These are phyloP conservation scores for Chytriomyces confervae DNA, from an alignment of 192 early-diverging fungal genomes.

Conservation along the genomic window DNA sequence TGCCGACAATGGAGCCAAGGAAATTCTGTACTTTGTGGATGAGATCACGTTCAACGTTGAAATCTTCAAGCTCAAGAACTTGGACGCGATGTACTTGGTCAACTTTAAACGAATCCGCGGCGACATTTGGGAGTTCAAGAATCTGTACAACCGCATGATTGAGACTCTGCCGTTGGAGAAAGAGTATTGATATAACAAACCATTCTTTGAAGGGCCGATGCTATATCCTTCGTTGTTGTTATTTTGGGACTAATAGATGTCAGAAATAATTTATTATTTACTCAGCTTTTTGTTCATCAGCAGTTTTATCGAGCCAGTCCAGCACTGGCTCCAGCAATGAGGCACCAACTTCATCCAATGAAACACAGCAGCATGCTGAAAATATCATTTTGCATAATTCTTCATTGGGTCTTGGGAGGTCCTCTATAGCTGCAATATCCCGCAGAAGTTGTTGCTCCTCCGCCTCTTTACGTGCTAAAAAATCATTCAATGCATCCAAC, in stretches of 20 bases:
- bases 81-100: constrained; percentile 59
- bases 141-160: constrained; percentile 53
- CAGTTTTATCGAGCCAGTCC: background rate
- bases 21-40: constrained; percentile 45
- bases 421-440: too few relatives aligned
- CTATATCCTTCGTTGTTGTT: background rate
- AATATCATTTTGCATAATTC: constrained; percentile 83
- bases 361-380: constrained; percentile 83
- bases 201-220: too few relatives aligned
- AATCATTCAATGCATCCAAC: too few relatives aligned
- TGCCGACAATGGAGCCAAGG: background rate
- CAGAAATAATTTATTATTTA: background rate
- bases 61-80: constrained; percentile 89
- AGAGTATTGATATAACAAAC: too few relatives aligned
- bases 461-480: too few relatives aligned
- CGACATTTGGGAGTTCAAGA: constrained; percentile 64
- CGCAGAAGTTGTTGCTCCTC: too few relatives aligned
- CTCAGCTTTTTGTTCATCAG: background rate
- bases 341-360: constrained; percentile 74
- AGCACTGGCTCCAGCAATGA: constrained; percentile 80
- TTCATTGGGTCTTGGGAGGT: constrained; percentile 47
- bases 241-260: background rate
- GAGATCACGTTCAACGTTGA: constrained; percentile 90
- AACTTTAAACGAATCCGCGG: constrained; percentile 60
- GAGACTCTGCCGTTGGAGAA: constrained; percentile 25